phyloP scores from a whole-genome alignment of 192 early-diverging fungal species.

The Coemansia sp. region DNA sequence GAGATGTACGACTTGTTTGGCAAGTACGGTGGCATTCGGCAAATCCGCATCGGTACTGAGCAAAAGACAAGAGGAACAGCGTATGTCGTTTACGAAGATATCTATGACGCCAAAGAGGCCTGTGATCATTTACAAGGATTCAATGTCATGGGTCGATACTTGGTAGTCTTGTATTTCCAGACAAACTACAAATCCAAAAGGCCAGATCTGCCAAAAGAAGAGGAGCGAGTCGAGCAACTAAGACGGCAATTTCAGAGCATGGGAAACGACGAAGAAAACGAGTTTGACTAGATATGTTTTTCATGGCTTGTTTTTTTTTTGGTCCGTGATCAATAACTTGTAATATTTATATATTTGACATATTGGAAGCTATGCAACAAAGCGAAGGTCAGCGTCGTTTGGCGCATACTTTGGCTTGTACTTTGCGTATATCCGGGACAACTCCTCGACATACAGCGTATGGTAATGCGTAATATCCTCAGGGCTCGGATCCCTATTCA shows the following conservation, averaged over 20 bases:
- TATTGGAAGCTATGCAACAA: conserved; percentile 28
- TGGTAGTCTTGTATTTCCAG: conserved; percentile 93
- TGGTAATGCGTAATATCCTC: conserved; percentile 44
- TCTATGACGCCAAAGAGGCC: conserved; percentile 96
- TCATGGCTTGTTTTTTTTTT: conserved; percentile 4
- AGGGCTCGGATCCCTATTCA: conserved; percentile 28
- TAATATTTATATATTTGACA: neutral
- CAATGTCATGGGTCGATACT: conserved; percentile 93
- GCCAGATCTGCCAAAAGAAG: conserved; percentile 77
- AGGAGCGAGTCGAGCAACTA: conserved; percentile 72
- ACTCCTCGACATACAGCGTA: conserved; percentile 40
- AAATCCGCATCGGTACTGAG: conserved; percentile 85
- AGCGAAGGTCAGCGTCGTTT: conserved; percentile 26
- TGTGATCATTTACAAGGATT: conserved; percentile 96
- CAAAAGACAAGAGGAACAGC: conserved; percentile 92
- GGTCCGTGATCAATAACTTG: no score
- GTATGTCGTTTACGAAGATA: conserved; percentile 98
- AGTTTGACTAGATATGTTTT: conserved; percentile 14
- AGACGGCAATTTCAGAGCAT: conserved; percentile 56
- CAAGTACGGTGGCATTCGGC: conserved; percentile 92
- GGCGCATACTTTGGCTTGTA: conserved; percentile 51
- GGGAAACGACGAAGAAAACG: conserved; percentile 37
- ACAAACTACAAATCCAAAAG: conserved; percentile 79
- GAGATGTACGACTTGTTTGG: conserved; percentile 99
- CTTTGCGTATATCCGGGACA: conserved; percentile 43